Evolutionary conservation across 1,284 basidiomycete genomes (phyloP).

Genomic region (Moesziomyces antarcticus): DNA sequence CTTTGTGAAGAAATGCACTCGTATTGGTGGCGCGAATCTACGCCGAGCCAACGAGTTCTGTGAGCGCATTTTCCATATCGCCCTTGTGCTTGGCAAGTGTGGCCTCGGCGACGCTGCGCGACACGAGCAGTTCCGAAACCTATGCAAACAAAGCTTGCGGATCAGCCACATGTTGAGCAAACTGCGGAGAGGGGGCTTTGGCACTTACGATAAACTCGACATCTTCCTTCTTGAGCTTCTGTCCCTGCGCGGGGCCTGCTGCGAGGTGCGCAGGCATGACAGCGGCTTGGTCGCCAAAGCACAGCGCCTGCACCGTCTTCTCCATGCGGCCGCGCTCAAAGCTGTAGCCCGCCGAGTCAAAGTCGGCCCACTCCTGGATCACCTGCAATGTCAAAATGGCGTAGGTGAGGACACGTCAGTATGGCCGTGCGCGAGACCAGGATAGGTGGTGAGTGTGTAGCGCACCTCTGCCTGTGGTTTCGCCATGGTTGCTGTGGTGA

Average conservation of each 20-base stretch:
- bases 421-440: too few species aligned
- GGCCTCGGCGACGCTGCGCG: conserved; percentile 37
- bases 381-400: conserved; percentile 28
- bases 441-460: too few species aligned
- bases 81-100: conserved; percentile 49
- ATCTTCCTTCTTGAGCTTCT: conserved; percentile 60
- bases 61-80: conserved; percentile 45
- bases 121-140: conserved; percentile 43
- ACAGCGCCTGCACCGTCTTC: conserved; percentile 54
- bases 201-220: conserved; percentile 56
- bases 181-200: background rate
- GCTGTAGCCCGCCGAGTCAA: conserved; percentile 58
- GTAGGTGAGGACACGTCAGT: background rate
- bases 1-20: background rate
- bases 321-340: conserved; percentile 64
- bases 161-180: background rate
- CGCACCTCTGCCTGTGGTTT: conserved; percentile 47
- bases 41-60: conserved; percentile 27
- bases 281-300: conserved; percentile 53
- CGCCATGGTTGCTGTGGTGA: conserved; percentile 12
- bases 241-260: conserved; percentile 35
- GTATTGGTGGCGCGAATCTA: conserved; percentile 5
- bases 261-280: conserved; percentile 36
- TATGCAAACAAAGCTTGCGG: background rate
- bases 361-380: conserved; percentile 65